Percentiles rank a stretch among this genome's conserved stretches.
These are phyloP conservation scores for Chenopodium suecicum DNA, from an alignment of 148 eudicot genomes.

Conservation along the genomic window DNA sequence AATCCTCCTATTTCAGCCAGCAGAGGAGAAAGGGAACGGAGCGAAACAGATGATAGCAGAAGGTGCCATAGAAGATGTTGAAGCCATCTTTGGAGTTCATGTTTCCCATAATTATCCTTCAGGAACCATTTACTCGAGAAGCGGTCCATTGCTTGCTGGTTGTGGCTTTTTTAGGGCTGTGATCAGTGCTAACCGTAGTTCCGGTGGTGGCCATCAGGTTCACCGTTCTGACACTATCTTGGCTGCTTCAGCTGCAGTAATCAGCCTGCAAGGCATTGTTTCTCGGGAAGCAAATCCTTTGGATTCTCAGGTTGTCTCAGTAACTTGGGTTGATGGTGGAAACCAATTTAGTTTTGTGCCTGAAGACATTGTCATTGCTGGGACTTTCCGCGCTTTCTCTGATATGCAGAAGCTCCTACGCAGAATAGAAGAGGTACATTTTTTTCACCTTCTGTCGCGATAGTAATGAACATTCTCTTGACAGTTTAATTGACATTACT, in stretches of 20 bases:
- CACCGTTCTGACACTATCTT: conserved; percentile 46
- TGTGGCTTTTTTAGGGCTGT: conserved; percentile 70
- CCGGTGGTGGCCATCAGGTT: neutral
- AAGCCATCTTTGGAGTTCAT: conserved; percentile 74
- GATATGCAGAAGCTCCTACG: conserved; percentile 48
- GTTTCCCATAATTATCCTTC: conserved; percentile 52
- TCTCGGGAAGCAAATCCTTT: conserved; percentile 77
- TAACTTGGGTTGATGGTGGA: conserved; percentile 48
- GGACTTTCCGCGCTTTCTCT: conserved; percentile 78
- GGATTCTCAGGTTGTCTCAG: conserved; percentile 84
- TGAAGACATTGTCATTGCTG: conserved; percentile 44
- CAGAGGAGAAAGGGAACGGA: conserved; percentile 83
- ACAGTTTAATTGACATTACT: no score
- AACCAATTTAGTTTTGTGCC: conserved; percentile 32
- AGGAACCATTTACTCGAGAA: conserved; percentile 55
- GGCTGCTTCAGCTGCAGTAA: conserved; percentile 71
- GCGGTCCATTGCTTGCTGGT: conserved; percentile 77
- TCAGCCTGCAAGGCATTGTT: conserved; percentile 80
- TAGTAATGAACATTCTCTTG: neutral
- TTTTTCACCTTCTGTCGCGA: neutral
- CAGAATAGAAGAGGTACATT: conserved; percentile 60
- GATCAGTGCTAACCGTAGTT: conserved; percentile 30
- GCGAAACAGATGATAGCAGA: conserved; percentile 70
- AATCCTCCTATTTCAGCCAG: conserved; percentile 70
- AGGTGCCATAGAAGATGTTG: conserved; percentile 64